Percentiles rank a stretch among this genome's conserved stretches.
Evolutionary conservation across 345 rosid genomes (phyloP).

Genomic region (Acer campestre): DNA sequence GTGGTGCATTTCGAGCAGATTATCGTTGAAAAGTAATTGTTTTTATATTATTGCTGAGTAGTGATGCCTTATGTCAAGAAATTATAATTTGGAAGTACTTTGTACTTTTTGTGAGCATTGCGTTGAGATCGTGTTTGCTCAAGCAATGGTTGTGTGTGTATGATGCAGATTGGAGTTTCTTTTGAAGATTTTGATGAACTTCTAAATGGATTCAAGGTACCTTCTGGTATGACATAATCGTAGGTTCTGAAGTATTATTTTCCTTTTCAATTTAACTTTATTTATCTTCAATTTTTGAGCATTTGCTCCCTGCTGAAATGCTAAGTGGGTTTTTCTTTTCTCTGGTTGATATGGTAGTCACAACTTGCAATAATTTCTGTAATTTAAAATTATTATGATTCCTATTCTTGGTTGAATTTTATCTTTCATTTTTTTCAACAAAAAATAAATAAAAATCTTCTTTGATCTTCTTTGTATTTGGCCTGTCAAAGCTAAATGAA

Average conservation of each 20-base stretch:
- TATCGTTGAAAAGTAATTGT: background rate
- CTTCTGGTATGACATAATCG: constrained; percentile 59
- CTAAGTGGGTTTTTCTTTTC: background rate
- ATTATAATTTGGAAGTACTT: background rate
- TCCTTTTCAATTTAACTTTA: background rate
- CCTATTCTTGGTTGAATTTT: background rate
- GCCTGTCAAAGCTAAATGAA: constrained; percentile 18
- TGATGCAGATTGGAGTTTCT: constrained; percentile 58
- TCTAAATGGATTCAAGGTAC: constrained; percentile 65
- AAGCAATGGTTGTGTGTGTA: background rate
- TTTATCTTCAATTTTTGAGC: background rate
- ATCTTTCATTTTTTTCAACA: too few relatives aligned
- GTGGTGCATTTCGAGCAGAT: background rate
- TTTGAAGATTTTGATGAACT: constrained; percentile 67
- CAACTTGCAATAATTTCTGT: background rate
- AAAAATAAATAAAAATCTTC: too few relatives aligned
- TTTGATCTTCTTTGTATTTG: background rate
- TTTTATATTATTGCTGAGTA: background rate
- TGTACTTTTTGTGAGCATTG: background rate
- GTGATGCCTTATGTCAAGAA: background rate
- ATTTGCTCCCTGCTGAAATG: background rate
- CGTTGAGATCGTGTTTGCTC: constrained; percentile 6
- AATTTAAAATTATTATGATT: background rate
- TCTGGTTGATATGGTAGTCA: background rate
- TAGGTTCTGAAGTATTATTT: background rate